A percentile compares a stretch with the other conserved stretches of the same genome.
Conservation (phyloP, 2,329 filamentous ascomycete genomes). For the Teratosphaeriaceae sp. region DNA sequence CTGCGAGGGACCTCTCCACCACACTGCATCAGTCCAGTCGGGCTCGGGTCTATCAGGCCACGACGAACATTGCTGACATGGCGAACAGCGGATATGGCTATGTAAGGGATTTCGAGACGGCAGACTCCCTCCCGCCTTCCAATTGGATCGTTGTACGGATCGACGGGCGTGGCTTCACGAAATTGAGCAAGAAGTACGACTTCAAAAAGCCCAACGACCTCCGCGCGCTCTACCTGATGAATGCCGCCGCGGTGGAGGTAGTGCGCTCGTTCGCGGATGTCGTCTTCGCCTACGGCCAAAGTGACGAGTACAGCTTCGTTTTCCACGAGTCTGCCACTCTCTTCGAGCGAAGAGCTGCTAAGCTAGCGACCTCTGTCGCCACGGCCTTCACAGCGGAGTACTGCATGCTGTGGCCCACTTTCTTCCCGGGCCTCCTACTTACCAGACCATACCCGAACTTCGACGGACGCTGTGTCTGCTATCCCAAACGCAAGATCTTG, state of each 20-base stretch:
- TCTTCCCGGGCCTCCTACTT: conserved; percentile 66
- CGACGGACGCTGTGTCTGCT: conserved; percentile 84
- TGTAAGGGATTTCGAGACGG: conserved; percentile 80
- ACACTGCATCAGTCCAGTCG: too few relatives aligned
- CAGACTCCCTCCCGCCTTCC: conserved; percentile 73
- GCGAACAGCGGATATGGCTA: conserved; percentile 71
- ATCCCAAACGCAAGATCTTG: conserved; percentile 74
- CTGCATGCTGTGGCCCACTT: conserved; percentile 67
- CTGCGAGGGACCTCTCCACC: too few relatives aligned
- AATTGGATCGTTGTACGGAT: conserved; percentile 95
- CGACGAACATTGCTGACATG: conserved; percentile 16
- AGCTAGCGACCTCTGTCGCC: conserved; percentile 83
- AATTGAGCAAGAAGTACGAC: conserved; percentile 52
- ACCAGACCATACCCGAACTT: conserved; percentile 77
- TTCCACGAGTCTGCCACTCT: conserved; percentile 60
- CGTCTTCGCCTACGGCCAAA: conserved; percentile 83
- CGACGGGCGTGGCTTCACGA: conserved; percentile 91
- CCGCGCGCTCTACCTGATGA: conserved; percentile 87
- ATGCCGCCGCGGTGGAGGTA: conserved; percentile 78
- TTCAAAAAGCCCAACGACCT: conserved; percentile 92
- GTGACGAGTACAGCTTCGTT: conserved; percentile 80
- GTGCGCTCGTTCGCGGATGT: conserved; percentile 80
- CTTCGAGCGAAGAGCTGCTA: conserved; percentile 83
- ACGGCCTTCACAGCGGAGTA: conserved; percentile 94
- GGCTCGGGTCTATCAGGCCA: too few relatives aligned